Evolutionary conservation across 352 stramenopile genomes (phyloP), one percentile per base, ranked within the genome.

Genomic region (Globisporangium lucens): DNA sequence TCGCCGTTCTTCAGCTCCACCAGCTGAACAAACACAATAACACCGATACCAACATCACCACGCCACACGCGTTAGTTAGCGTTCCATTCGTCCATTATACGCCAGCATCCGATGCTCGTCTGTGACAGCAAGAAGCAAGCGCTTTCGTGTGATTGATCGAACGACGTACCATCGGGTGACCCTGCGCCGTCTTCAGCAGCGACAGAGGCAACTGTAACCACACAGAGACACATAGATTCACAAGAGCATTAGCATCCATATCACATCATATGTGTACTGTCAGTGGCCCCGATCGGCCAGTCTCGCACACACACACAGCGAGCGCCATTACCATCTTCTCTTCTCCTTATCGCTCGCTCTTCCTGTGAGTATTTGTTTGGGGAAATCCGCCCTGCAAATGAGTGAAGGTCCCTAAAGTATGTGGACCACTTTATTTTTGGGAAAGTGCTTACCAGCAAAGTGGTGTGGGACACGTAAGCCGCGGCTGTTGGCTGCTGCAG

Each of bases 1-100:
- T 99, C 97, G 56, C 98, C 98, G 70, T 98, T 99, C 85, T 99
- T 99, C 22, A 99, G 89, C 89, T 99, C 97, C 56, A 99, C 94
- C 57, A 99, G 83, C 87, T 94, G 65, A 59, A 69, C 6, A 13
- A 12, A 47, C 15, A 66, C 4, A 43, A n/a, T 4, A 24, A 46
- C 2, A 33, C 0, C 30, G 30, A 33, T 33, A 56, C 3, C 5
- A 22, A 66, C 24, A n/a, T 43, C 66, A 33, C 4, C 7, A 41
- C 58, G 7, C 47, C 29, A 73, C 12, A 64, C 47, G 30, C 30
- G 30, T 33, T 4, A 38, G 10, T 56, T 24, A 41, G 9, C 41
- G 8, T 51, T 10, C 46, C 6, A 27, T 15, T 49, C 22, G 17
- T 3, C 12, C 38, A 46, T 46, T 46, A 20, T 17, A 46, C 15